Conservation (phyloP, 805 yeast genomes). For the Yarrowia bubula region DNA sequence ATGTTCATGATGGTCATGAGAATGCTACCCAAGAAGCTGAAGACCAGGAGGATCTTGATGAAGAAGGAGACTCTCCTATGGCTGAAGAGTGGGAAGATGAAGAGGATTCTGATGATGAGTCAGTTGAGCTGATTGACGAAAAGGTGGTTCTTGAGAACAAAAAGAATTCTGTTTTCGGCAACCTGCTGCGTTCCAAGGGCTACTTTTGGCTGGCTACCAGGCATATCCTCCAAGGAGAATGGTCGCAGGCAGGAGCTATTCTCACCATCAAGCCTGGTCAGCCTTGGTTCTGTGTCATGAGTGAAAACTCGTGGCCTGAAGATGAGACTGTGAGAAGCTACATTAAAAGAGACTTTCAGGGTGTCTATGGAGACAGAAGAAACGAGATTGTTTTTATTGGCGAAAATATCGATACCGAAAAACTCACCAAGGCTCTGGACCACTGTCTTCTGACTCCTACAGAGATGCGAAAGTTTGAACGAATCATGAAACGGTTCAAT, state of each 20-base stretch:
- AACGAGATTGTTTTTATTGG: slow-evolving; percentile 51
- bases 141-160: slow-evolving; percentile 39
- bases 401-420: slow-evolving; percentile 38
- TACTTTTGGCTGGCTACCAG: slow-evolving; percentile 49
- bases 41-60: slow-evolving; percentile 17
- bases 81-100: slow-evolving; percentile 23
- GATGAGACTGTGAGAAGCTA: slow-evolving; percentile 39
- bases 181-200: slow-evolving; percentile 46
- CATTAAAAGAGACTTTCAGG: slow-evolving; percentile 43
- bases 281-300: slow-evolving; percentile 45
- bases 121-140: slow-evolving; percentile 30
- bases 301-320: slow-evolving; percentile 40
- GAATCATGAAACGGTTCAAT: slow-evolving; percentile 35
- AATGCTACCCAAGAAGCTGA: slow-evolving; percentile 34
- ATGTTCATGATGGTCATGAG: slow-evolving; percentile 32
- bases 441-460: slow-evolving; percentile 44
- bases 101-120: slow-evolving; percentile 26
- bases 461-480: slow-evolving; percentile 40
- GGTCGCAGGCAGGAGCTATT: slow-evolving; percentile 49
- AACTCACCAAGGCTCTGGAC: slow-evolving; percentile 40
- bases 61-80: slow-evolving; percentile 14
- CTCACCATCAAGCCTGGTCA: slow-evolving; percentile 45
- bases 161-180: slow-evolving; percentile 42
- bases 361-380: slow-evolving; percentile 46
- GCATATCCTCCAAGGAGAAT: slow-evolving; percentile 45